These are phyloP conservation scores for Hypoxylon sp. DNA, from an alignment of 2,329 filamentous ascomycete species.

Conservation along the genomic window DNA sequence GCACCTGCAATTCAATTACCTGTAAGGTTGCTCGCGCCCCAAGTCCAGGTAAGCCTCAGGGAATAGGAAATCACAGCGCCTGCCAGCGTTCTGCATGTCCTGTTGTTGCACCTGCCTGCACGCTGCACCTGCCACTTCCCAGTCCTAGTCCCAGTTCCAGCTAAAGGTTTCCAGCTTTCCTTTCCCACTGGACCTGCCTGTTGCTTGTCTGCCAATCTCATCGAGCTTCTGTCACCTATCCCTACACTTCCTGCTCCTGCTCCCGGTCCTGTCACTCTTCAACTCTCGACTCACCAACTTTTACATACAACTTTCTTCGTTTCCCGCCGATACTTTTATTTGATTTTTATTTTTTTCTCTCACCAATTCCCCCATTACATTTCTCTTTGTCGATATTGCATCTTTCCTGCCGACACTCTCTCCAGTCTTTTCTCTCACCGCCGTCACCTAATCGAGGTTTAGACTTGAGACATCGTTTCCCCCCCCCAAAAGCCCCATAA, in stretches of 20 bases:
- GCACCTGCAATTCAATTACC: constrained; percentile 14
- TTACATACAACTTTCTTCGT: too few relatives aligned
- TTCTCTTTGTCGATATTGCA: constrained; percentile 37
- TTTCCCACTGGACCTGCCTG: not conserved
- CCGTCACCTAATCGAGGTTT: constrained; percentile 26
- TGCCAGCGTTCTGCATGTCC: too few relatives aligned
- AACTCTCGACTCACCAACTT: constrained; percentile 18
- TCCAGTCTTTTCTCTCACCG: constrained; percentile 31
- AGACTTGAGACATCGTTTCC: constrained; percentile 32
- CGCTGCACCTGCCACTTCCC: not conserved
- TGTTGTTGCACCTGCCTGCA: not conserved
- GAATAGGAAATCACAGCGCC: constrained; percentile 10
- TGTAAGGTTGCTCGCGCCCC: not conserved
- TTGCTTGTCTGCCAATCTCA: constrained; percentile 18
- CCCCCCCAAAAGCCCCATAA: constrained; percentile 25
- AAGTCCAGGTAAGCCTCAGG: constrained; percentile 8
- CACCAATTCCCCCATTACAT: constrained; percentile 25
- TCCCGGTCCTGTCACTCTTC: constrained; percentile 4
- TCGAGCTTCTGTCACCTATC: constrained; percentile 7
- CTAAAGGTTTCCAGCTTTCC: constrained; percentile 7
- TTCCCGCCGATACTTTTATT: constrained; percentile 20
- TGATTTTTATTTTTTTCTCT: too few relatives aligned
- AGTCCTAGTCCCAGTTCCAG: constrained; percentile 4
- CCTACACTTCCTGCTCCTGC: not conserved
- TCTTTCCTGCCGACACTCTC: constrained; percentile 23